Base-by-base conservation (phyloP, 2,329 filamentous ascomycete genomes). In the Aureobasidium namibiae region DNA sequence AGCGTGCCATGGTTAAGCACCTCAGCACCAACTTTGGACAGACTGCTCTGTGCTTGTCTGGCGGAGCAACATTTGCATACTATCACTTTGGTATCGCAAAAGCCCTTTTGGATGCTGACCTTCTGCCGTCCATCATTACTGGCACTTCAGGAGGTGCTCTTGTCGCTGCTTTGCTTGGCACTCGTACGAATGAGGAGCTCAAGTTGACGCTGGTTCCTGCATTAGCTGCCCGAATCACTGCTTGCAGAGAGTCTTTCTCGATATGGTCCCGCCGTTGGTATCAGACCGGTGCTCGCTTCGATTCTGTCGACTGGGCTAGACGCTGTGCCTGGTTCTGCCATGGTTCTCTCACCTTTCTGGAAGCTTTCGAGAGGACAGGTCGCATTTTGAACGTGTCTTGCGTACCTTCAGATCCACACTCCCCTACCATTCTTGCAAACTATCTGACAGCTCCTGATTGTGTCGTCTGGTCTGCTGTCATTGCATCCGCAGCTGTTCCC, bases 401-500 rank as follows among this genome's bases (percentile, higher is more conserved):
- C 71, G 90, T 99, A 1, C 94, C 94, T 0, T 92, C 92, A 0
- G 94, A 99, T 70, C 94, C 92, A 18, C 91, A 99, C 73, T 95
- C 90, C 44, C 92, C 85, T 1, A 86, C 91, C 0, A 96, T 99
- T 64, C 80, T 99, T 8, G 90, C 90, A 69, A 99, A 99, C 74
- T 96, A 97, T 71, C 82, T 96, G 33, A 97, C 94, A 1, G 89
- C 88, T 23, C 94, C 94, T 0, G 91, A 99, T 75, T 99, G 94
- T 69, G 94, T 99, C 41, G 95, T 99, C 63, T 99, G 95, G 94
- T 96, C 91, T 11, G 92, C 94, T 1, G 91, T 97, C 3, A 76
- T 99, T 45, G 94, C 94, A 0, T 96, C 92, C 6, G 94, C 94
- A 4, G 94, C 94, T 4, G 94, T 99, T 0, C 94, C 94, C 0